phyloP scores from a whole-genome alignment of 139 green algal genomes.

The Tetraselmis striata region DNA sequence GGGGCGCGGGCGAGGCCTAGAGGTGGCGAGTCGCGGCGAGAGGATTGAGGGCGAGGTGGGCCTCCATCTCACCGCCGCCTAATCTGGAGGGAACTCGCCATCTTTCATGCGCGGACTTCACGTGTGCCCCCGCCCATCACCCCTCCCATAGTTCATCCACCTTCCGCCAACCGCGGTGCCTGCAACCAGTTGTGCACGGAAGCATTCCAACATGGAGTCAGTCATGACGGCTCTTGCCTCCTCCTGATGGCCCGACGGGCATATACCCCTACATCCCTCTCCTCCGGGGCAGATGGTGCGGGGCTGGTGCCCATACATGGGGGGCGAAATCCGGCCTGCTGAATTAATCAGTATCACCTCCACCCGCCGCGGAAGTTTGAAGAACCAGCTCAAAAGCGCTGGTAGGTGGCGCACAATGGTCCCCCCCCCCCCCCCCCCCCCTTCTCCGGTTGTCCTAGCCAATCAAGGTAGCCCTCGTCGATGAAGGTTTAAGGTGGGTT shows the following conservation, averaged over 20 bases:
- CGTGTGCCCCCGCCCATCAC: slow-evolving; percentile 8
- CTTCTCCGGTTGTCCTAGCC: too few relatives aligned
- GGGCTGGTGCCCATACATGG: slow-evolving; percentile 57
- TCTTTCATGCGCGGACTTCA: neutral
- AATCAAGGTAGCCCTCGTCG: too few relatives aligned
- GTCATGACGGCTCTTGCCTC: too few relatives aligned
- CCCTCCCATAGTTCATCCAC: too few relatives aligned
- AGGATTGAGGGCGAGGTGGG: neutral
- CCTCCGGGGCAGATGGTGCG: slow-evolving; percentile 11
- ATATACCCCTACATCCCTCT: neutral
- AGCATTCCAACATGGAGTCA: too few relatives aligned
- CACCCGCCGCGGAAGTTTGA: slow-evolving; percentile 67
- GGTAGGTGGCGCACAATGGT: slow-evolving; percentile 54
- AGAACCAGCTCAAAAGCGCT: slow-evolving; percentile 84
- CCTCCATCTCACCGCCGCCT: neutral
- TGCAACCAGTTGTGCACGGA: too few relatives aligned
- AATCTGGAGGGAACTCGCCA: neutral
- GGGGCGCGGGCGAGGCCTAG: neutral
- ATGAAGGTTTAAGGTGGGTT: too few relatives aligned
- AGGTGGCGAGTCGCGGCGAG: neutral
- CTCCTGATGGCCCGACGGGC: too few relatives aligned
- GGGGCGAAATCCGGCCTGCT: slow-evolving; percentile 51
- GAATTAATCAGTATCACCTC: slow-evolving; percentile 50
- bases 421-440: neutral
- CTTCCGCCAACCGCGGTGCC: too few relatives aligned